Evolutionary conservation across 2,329 filamentous ascomycete genomes (phyloP).

Genomic region (Oidium heveae): DNA sequence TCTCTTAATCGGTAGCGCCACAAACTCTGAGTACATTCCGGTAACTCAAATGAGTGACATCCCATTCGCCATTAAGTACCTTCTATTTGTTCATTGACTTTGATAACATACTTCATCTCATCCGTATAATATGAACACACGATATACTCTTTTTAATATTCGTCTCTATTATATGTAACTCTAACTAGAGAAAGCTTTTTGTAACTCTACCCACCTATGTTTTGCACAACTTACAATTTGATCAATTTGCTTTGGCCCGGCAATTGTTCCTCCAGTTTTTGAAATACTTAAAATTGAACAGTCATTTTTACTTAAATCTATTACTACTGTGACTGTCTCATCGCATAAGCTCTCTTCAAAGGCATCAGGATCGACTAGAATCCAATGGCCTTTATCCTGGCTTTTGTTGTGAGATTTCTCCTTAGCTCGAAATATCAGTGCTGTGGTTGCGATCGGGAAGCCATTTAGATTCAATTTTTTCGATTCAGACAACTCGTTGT

Average conservation of each 20-base stretch:
- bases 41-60: too few species aligned
- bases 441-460: constrained; percentile 53
- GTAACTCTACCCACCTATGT: constrained; percentile 33
- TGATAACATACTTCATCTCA: too few species aligned
- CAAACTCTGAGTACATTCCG: too few species aligned
- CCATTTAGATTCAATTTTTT: constrained; percentile 32
- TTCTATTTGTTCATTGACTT: too few species aligned
- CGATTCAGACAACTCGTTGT: constrained; percentile 27
- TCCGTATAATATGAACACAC: too few species aligned
- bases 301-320: constrained; percentile 28
- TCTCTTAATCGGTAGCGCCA: too few species aligned
- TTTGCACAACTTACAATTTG: constrained; percentile 32
- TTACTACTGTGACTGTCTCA: constrained; percentile 60
- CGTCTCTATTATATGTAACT: too few species aligned
- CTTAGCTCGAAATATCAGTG: constrained; percentile 47
- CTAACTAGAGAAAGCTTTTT: too few species aligned
- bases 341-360: constrained; percentile 70
- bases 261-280: constrained; percentile 54
- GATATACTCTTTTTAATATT: too few species aligned
- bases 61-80: too few species aligned
- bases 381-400: constrained; percentile 36
- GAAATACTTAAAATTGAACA: constrained; percentile 45
- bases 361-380: constrained; percentile 68
- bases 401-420: constrained; percentile 15
- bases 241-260: constrained; percentile 37